A percentile compares a stretch with the other conserved stretches of the same genome.
phyloP scores from a whole-genome alignment of 2,329 filamentous ascomycete species.

The Stagonosporopsis cucurbitacearum region DNA sequence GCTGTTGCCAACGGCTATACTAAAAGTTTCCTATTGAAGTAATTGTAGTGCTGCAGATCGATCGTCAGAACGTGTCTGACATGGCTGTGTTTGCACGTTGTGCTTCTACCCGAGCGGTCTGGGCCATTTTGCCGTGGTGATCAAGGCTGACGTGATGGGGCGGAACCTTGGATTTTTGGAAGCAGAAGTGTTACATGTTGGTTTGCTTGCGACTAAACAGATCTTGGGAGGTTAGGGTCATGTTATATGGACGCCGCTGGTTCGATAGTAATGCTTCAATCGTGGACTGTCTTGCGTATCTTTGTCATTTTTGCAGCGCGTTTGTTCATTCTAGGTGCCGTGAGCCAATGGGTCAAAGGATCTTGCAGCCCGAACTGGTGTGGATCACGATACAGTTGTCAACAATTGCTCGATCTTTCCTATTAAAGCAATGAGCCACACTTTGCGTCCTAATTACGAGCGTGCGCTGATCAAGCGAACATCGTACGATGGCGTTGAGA shows the following conservation, averaged over 20 bases:
- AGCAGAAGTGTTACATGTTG: no score
- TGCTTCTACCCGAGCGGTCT: neutral
- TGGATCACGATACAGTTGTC: conserved; percentile 5
- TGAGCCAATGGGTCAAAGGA: neutral
- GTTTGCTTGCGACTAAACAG: no score
- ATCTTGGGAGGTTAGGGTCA: no score
- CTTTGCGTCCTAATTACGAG: neutral
- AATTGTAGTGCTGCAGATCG: neutral
- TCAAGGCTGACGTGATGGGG: neutral
- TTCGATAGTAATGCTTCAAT: neutral
- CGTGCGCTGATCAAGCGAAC: neutral
- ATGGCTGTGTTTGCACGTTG: neutral
- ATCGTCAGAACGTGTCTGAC: neutral
- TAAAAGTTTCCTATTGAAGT: neutral
- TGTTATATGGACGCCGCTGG: neutral
- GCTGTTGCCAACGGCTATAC: neutral
- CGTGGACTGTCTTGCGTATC: neutral
- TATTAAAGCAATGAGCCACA: neutral
- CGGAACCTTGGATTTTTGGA: neutral
- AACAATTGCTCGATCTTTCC: neutral
- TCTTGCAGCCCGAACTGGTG: neutral
- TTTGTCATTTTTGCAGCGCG: neutral
- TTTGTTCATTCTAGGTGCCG: neutral
- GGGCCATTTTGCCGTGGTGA: neutral
- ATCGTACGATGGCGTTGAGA: neutral